phyloP scores from a whole-genome alignment of 2,329 filamentous ascomycete genomes.

The Tolypocladium tundrense region DNA sequence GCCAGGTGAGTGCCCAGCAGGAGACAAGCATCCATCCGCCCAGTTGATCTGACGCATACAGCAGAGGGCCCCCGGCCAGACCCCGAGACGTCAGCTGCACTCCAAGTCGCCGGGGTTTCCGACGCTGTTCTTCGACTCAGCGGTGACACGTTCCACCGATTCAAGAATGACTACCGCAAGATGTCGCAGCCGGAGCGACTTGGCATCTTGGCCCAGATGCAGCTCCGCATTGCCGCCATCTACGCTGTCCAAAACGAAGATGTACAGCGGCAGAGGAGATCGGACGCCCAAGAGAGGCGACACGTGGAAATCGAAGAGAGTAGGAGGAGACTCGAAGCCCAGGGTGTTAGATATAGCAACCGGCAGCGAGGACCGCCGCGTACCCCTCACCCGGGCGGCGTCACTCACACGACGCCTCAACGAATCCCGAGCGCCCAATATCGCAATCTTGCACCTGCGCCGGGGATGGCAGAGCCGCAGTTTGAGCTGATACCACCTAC shows the following conservation, averaged over 20 bases:
- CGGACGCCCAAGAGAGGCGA: constrained; percentile 26
- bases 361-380: not conserved
- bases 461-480: constrained; percentile 16
- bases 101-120: constrained; percentile 29
- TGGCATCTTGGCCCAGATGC: constrained; percentile 26
- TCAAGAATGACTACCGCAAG: constrained; percentile 32
- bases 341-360: constrained; percentile 15
- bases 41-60: constrained; percentile 5
- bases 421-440: constrained; percentile 1
- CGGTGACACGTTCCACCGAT: constrained; percentile 32
- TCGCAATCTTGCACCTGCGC: constrained; percentile 6
- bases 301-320: constrained; percentile 26
- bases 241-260: constrained; percentile 35
- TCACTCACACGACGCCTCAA: constrained; percentile 10
- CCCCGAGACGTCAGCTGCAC: constrained; percentile 23
- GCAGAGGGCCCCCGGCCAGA: constrained; percentile 22
- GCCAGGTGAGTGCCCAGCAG: constrained; percentile 2
- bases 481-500: constrained; percentile 16
- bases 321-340: constrained; percentile 13
- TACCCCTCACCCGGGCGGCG: constrained; percentile 1
- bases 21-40: not conserved
- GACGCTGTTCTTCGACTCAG: constrained; percentile 27
- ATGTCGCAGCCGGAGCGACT: constrained; percentile 29
- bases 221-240: constrained; percentile 31
- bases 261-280: constrained; percentile 26